Evolutionary conservation across 1,284 basidiomycete species (phyloP), one percentile per base, ranked within the genome.

Genomic region (Cryptococcus wingfieldii): DNA sequence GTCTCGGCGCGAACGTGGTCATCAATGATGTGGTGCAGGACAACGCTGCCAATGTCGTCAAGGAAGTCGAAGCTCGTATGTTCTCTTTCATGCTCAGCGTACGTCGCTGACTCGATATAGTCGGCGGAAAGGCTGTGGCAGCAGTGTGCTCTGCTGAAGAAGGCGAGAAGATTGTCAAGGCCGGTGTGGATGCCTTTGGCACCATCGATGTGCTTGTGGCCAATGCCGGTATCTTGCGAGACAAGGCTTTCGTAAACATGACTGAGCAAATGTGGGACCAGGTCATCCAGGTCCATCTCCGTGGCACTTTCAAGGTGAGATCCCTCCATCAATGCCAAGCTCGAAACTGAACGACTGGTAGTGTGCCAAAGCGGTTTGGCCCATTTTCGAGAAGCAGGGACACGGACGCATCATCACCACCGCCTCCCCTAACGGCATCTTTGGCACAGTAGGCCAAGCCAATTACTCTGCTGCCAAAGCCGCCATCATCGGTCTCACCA

Each of bases 381-480:
- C 95, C 4, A 82, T 92, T 70, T 97, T 98, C 83, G 87, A 89
- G 77, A 89, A 95, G 79, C 96, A 98, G 75, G 94, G 93, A 79
- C 98, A 88, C 73, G 95, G 96, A 37, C 86, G 96, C 56, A 95
- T 99, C 70, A 83, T 98, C 56, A 96, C 90, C 52, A 98, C 94
- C 28, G 85, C 87, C 56, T 98, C 94, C 5, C 86, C 88, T 72
- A 91, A 94, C 54, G 95, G 94, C 60, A 86, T 97, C 58, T 93
- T 91, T 71, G 95, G 95, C 18, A 94, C 96, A 78, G 92, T 96
- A 74, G 94, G 93, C 28, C 91, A 97, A 75, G 87, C 76, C 56
- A 80, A 80, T 70, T 95, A 96, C 74, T 87, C 88, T 18, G 86
- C 94, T 4, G 95, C 95, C 38, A 98, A 98, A 78, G 89, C 91